Evolutionary conservation across 257 asterid genomes (phyloP).

Genomic region (Solanum boliviense): DNA sequence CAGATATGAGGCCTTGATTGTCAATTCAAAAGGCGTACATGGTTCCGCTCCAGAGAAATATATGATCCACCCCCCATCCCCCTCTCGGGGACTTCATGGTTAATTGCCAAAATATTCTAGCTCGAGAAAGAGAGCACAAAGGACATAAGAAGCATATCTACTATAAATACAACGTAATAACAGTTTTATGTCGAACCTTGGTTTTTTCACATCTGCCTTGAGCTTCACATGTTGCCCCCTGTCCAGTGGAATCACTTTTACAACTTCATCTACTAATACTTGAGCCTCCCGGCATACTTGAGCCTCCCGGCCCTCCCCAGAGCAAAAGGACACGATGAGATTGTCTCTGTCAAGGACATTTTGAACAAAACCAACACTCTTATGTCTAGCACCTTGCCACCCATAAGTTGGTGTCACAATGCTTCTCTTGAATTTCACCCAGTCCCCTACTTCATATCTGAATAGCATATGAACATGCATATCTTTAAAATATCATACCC

Average conservation of each 20-base stretch:
- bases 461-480: constrained; percentile 2
- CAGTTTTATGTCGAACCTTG: constrained; percentile 45
- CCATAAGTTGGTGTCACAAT: constrained; percentile 67
- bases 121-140: neutral
- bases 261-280: constrained; percentile 63
- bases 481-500: neutral
- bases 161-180: neutral
- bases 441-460: constrained; percentile 85
- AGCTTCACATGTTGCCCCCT: constrained; percentile 98
- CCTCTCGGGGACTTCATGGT: neutral
- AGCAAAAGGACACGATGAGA: constrained; percentile 77
- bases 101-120: neutral
- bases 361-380: constrained; percentile 95
- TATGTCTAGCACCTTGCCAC: constrained; percentile 90
- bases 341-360: constrained; percentile 63
- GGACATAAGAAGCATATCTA: neutral
- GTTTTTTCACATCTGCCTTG: constrained; percentile 78
- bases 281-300: constrained; percentile 59
- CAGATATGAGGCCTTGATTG: neutral
- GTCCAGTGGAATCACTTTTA: constrained; percentile 87
- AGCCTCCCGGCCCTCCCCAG: constrained; percentile 71
- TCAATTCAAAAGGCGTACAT: neutral
- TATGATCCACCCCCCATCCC: neutral
- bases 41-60: neutral
- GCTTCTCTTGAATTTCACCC: constrained; percentile 88